These are phyloP conservation scores for Quercus wislizeni DNA, from an alignment of 306 rosid genomes.

Conservation along the genomic window DNA sequence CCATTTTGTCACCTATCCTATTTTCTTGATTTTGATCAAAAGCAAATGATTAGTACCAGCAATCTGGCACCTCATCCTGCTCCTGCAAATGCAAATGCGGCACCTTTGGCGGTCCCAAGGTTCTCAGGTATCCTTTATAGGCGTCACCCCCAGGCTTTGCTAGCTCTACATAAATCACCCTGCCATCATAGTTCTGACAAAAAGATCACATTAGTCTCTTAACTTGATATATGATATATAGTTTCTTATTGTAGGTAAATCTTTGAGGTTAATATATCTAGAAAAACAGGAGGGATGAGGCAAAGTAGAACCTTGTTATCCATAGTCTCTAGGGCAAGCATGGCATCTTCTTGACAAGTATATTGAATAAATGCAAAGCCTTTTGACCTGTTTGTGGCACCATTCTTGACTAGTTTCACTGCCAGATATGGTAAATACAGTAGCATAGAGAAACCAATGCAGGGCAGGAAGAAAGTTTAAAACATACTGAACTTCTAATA, in stretches of 20 bases:
- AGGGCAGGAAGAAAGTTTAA: background rate
- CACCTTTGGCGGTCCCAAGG: slow-evolving; percentile 75
- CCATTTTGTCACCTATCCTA: background rate
- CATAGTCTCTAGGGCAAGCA: slow-evolving; percentile 88
- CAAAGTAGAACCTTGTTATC: slow-evolving; percentile 65
- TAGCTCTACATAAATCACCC: slow-evolving; percentile 61
- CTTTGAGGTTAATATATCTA: background rate
- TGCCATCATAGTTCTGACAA: slow-evolving; percentile 54
- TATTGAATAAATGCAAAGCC: slow-evolving; percentile 91
- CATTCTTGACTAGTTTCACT: slow-evolving; percentile 69
- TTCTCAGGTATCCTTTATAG: slow-evolving; percentile 37
- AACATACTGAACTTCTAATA: background rate
- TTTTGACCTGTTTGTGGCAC: slow-evolving; percentile 46
- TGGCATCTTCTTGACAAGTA: slow-evolving; percentile 67
- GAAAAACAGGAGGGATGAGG: background rate
- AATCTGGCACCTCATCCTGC: slow-evolving; percentile 69
- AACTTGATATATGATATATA: too few species aligned
- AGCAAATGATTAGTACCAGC: slow-evolving; percentile 70
- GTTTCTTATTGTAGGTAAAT: background rate
- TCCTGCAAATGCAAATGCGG: slow-evolving; percentile 39
- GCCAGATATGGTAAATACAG: slow-evolving; percentile 16
- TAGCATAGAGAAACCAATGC: background rate
- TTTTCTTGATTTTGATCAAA: background rate
- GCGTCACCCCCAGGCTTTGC: slow-evolving; percentile 59
- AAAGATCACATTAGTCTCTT: slow-evolving; percentile 8